These are phyloP conservation scores for Aspergillus indologenus DNA, from an alignment of 495 filamentous ascomycete species.

Conservation along the genomic window DNA sequence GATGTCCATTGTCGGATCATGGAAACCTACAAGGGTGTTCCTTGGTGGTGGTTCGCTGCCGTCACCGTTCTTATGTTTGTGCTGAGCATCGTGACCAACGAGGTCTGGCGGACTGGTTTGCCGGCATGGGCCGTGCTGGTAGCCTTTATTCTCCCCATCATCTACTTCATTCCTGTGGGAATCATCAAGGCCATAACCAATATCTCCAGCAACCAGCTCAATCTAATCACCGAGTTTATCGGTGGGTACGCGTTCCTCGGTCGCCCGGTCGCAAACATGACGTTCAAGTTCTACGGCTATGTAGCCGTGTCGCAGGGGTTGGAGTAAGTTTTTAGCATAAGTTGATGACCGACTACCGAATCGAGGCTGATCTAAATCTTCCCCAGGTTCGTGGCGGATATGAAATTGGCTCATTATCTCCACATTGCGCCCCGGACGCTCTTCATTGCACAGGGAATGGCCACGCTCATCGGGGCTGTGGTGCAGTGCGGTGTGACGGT, in stretches of 20 bases:
- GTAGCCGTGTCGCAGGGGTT: slow-evolving; percentile 58
- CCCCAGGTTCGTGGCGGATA: slow-evolving; percentile 62
- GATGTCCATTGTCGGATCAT: slow-evolving; percentile 49
- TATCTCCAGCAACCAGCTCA: slow-evolving; percentile 62
- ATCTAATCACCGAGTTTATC: slow-evolving; percentile 69
- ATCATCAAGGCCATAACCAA: slow-evolving; percentile 64
- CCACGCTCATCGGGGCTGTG: slow-evolving; percentile 63
- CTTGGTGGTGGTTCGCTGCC: slow-evolving; percentile 44
- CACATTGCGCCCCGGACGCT: slow-evolving; percentile 69
- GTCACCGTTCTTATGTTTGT: slow-evolving; percentile 51
- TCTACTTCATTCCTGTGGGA: slow-evolving; percentile 47
- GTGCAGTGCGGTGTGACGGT: slow-evolving; percentile 65
- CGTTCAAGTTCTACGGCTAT: slow-evolving; percentile 75
- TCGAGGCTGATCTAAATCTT: slow-evolving; percentile 27
- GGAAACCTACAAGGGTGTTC: slow-evolving; percentile 33
- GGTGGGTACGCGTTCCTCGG: slow-evolving; percentile 70
- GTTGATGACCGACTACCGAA: slow-evolving; percentile 25
- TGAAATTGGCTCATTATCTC: slow-evolving; percentile 78
- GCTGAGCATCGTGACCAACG: slow-evolving; percentile 59
- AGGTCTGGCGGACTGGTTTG: slow-evolving; percentile 62
- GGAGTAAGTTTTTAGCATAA: slow-evolving; percentile 39
- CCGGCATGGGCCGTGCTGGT: slow-evolving; percentile 66
- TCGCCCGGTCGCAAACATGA: slow-evolving; percentile 63
- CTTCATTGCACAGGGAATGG: slow-evolving; percentile 66
- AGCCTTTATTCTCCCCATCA: slow-evolving; percentile 45